These are phyloP conservation scores for Oryza longistaminata DNA, from an alignment of 176 grass and related monocot species.

Conservation along the genomic window DNA sequence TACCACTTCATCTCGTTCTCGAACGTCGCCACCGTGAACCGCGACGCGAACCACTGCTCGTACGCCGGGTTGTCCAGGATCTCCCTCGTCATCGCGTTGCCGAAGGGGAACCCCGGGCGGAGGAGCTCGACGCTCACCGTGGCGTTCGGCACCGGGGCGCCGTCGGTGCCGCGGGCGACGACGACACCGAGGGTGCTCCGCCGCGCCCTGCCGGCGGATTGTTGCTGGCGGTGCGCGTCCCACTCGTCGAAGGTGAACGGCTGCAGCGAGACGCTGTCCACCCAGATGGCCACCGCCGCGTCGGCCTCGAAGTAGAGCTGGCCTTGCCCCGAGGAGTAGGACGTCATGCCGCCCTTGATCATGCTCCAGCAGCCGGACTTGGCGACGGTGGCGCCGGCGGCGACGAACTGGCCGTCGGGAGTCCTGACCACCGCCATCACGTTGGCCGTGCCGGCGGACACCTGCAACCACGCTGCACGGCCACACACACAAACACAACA, in stretches of 20 bases:
- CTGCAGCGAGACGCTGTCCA: constrained; percentile 63
- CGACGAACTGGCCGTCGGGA: constrained; percentile 18
- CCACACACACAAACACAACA: not conserved
- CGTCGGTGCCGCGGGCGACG: not conserved
- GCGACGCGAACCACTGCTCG: constrained; percentile 67
- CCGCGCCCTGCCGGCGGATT: constrained; percentile 24
- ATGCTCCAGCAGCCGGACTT: constrained; percentile 36
- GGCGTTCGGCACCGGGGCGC: constrained; percentile 34
- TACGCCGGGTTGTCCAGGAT: constrained; percentile 38
- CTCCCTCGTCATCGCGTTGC: constrained; percentile 38
- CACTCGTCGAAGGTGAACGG: constrained; percentile 61
- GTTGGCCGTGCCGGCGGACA: constrained; percentile 34
- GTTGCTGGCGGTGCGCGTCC: constrained; percentile 36
- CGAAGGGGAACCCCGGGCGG: constrained; percentile 47
- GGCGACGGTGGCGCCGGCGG: constrained; percentile 22
- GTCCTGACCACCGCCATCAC: constrained; percentile 33
- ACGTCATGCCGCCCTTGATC: constrained; percentile 40
- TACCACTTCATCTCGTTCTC: constrained; percentile 99
- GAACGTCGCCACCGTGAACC: constrained; percentile 83
- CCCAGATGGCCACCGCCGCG: constrained; percentile 43
- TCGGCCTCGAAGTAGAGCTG: constrained; percentile 37
- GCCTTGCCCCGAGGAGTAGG: not conserved
- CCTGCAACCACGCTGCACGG: constrained; percentile 50
- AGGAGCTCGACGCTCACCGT: constrained; percentile 34
- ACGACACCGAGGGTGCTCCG: not conserved